Evolutionary conservation across 1,284 basidiomycete genomes (phyloP).

Genomic region (Ceratobasidium sp.): DNA sequence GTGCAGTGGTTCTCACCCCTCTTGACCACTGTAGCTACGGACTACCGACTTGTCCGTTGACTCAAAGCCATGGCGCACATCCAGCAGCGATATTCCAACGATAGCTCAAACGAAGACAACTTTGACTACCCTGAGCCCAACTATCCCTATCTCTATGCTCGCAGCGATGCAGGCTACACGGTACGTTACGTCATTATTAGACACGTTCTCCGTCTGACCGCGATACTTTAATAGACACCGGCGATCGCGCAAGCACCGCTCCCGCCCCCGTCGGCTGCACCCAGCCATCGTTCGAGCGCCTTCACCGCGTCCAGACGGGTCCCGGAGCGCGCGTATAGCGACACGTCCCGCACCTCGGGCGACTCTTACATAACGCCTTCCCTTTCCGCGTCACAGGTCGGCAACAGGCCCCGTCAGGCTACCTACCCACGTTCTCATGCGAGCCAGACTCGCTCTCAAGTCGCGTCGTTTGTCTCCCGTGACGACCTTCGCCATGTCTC

Average conservation of each 20-base stretch:
- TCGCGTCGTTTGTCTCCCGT: constrained; percentile 8
- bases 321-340: constrained; percentile 14
- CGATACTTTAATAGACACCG: neutral
- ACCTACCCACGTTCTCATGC: neutral
- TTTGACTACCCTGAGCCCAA: constrained; percentile 23
- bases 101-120: neutral
- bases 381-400: constrained; percentile 9
- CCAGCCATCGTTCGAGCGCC: neutral
- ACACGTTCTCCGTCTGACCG: constrained; percentile 14
- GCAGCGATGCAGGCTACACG: constrained; percentile 6
- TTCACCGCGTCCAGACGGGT: neutral
- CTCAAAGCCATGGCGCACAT: constrained; percentile 2
- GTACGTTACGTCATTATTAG: constrained; percentile 24
- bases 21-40: neutral
- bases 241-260: constrained; percentile 17
- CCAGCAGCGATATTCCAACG: neutral
- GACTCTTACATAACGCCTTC: constrained; percentile 29
- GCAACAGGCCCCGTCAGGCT: neutral
- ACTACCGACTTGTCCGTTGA: neutral
- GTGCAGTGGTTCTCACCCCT: neutral
- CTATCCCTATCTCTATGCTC: constrained; percentile 27
- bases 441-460: constrained; percentile 9
- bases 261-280: constrained; percentile 7
- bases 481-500: neutral
- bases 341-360: constrained; percentile 14